Evolutionary conservation across 352 stramenopile genomes (phyloP).

Genomic region (Pilasporangium apinafurcum): DNA sequence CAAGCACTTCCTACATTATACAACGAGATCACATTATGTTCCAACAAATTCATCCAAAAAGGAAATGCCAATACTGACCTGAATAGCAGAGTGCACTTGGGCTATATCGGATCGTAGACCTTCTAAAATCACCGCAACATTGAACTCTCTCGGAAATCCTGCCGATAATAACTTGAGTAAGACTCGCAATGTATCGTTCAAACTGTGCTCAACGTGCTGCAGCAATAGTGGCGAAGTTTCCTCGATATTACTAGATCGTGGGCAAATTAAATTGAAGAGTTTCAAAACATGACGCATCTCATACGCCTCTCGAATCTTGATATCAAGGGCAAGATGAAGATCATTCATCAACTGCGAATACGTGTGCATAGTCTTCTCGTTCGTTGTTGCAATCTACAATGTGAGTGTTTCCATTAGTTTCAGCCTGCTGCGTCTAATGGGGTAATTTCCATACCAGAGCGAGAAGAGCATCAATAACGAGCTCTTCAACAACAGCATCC

Average conservation of each 20-base stretch:
- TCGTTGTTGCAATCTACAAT: slow-evolving; percentile 37
- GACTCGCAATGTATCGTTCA: slow-evolving; percentile 68
- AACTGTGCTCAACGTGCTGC: slow-evolving; percentile 70
- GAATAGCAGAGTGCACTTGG: slow-evolving; percentile 75
- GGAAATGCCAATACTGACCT: slow-evolving; percentile 16
- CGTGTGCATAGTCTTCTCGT: slow-evolving; percentile 49
- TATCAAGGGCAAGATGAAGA: slow-evolving; percentile 55
- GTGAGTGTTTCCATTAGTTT: background rate
- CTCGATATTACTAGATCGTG: slow-evolving; percentile 56
- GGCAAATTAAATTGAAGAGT: slow-evolving; percentile 72
- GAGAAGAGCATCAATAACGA: slow-evolving; percentile 59
- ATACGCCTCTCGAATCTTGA: slow-evolving; percentile 67
- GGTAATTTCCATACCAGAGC: slow-evolving; percentile 26
- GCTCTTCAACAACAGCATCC: slow-evolving; percentile 57
- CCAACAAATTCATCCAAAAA: background rate
- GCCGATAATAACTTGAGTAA: slow-evolving; percentile 77
- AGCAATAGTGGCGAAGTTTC: slow-evolving; percentile 68
- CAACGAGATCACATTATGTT: slow-evolving; percentile 1
- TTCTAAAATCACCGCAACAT: slow-evolving; percentile 77
- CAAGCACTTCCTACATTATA: slow-evolving; percentile 59
- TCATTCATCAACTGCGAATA: slow-evolving; percentile 51
- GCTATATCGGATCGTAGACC: slow-evolving; percentile 59
- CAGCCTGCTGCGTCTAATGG: background rate
- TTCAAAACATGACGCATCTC: slow-evolving; percentile 70
- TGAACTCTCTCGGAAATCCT: slow-evolving; percentile 79